Conservation (phyloP, 2,329 filamentous ascomycete genomes). For the Xylariaceae sp. region DNA sequence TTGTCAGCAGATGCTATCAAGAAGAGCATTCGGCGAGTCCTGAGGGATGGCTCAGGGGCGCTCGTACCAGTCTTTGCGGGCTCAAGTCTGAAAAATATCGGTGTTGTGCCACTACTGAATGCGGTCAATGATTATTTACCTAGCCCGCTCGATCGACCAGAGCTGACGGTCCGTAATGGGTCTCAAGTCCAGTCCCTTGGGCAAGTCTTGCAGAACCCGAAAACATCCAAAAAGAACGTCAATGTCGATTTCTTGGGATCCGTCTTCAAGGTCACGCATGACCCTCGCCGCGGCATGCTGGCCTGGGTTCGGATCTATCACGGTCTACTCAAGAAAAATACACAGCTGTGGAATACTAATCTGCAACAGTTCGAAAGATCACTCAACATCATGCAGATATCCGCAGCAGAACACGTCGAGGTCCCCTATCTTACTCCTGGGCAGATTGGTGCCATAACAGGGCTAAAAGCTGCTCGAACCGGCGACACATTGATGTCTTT, state of each 20-base stretch:
- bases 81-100: slow-evolving; percentile 90
- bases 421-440: slow-evolving; percentile 77
- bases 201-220: slow-evolving; percentile 37
- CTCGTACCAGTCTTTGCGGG: slow-evolving; percentile 87
- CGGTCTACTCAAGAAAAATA: slow-evolving; percentile 71
- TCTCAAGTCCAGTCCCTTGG: slow-evolving; percentile 46
- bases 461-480: slow-evolving; percentile 86
- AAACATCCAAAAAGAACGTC: slow-evolving; percentile 34
- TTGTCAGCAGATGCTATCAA: slow-evolving; percentile 67
- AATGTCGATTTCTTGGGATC: slow-evolving; percentile 53
- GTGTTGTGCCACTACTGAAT: slow-evolving; percentile 87
- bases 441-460: slow-evolving; percentile 91
- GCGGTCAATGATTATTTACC: slow-evolving; percentile 86
- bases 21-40: slow-evolving; percentile 69
- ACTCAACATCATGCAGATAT: slow-evolving; percentile 82
- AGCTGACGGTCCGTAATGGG: slow-evolving; percentile 72
- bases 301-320: slow-evolving; percentile 93
- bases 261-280: slow-evolving; percentile 93
- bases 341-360: slow-evolving; percentile 82
- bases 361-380: slow-evolving; percentile 76
- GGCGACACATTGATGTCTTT: slow-evolving; percentile 88
- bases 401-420: slow-evolving; percentile 82
- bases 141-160: slow-evolving; percentile 74
- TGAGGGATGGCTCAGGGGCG: slow-evolving; percentile 65
- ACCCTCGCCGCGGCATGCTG: slow-evolving; percentile 78